A percentile compares a stretch with the other conserved stretches of the same genome.
phyloP scores from a whole-genome alignment of 805 yeast genomes.

The Myxozyma melibiosi region DNA sequence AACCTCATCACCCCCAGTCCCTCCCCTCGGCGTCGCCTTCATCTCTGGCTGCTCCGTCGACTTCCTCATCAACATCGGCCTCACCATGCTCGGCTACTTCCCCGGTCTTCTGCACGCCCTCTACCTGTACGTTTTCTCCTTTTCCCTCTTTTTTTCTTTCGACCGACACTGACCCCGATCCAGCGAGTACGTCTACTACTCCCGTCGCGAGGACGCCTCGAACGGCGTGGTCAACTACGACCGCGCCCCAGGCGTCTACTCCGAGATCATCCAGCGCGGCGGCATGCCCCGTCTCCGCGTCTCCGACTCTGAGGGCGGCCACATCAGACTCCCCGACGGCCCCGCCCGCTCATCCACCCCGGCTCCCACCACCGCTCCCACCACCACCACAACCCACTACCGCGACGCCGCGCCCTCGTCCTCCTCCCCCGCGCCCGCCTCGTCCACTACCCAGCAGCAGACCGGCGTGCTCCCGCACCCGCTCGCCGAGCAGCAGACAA shows the following conservation, averaged over 20 bases:
- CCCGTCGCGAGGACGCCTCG: conserved; percentile 29
- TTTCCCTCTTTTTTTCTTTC: background rate
- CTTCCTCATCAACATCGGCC: conserved; percentile 53
- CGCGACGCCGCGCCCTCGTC: background rate
- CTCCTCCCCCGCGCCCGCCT: background rate
- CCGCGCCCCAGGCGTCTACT: conserved; percentile 32
- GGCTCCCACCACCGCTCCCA: background rate
- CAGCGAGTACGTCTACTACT: conserved; percentile 30
- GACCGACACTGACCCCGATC: background rate
- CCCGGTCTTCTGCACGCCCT: conserved; percentile 51
- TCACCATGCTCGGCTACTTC: conserved; percentile 62
- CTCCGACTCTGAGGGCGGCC: conserved; percentile 12
- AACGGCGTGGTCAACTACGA: conserved; percentile 27
- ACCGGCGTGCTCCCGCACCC: no score
- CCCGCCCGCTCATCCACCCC: background rate
- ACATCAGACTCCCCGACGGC: conserved; percentile 4
- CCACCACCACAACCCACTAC: background rate
- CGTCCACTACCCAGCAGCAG: background rate
- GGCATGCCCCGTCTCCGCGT: conserved; percentile 18
- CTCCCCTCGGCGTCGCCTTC: conserved; percentile 30
- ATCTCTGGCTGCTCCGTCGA: conserved; percentile 52
- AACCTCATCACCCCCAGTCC: conserved; percentile 14
- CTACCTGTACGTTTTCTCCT: conserved; percentile 24
- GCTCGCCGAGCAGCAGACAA: background rate
- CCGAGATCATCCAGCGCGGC: conserved; percentile 32